phyloP scores from a whole-genome alignment of 345 rosid species.

The Arabidopsis thaliana region TAIR10.1 NC_003071.7:7568501-7569000 shows the following conservation, averaged over 20 bases:
- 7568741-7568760: slow-evolving; percentile 60
- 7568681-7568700: slow-evolving; percentile 83
- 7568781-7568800: slow-evolving; percentile 1
- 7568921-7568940: not conserved
- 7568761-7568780: not conserved
- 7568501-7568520: slow-evolving; percentile 59
- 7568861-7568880: slow-evolving; percentile 75
- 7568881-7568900: slow-evolving; percentile 63
- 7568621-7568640: slow-evolving; percentile 61
- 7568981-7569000: slow-evolving; percentile 88
- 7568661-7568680: slow-evolving; percentile 90
- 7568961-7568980: slow-evolving; percentile 70
- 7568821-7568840: slow-evolving; percentile 86
- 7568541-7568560: not conserved
- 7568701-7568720: slow-evolving; percentile 73
- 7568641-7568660: slow-evolving; percentile 71
- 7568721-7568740: slow-evolving; percentile 89
- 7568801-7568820: slow-evolving; percentile 5
- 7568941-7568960: not conserved
- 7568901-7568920: not conserved
- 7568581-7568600: slow-evolving; percentile 54
- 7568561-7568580: slow-evolving; percentile 55
- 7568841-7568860: slow-evolving; percentile 92
- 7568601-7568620: slow-evolving; percentile 42
- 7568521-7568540: slow-evolving; percentile 76